Evolutionary conservation across 1,139 yeast genomes (phyloP), one percentile per base, ranked within the genome.

Genomic region (Candida tetrigidarum): DNA sequence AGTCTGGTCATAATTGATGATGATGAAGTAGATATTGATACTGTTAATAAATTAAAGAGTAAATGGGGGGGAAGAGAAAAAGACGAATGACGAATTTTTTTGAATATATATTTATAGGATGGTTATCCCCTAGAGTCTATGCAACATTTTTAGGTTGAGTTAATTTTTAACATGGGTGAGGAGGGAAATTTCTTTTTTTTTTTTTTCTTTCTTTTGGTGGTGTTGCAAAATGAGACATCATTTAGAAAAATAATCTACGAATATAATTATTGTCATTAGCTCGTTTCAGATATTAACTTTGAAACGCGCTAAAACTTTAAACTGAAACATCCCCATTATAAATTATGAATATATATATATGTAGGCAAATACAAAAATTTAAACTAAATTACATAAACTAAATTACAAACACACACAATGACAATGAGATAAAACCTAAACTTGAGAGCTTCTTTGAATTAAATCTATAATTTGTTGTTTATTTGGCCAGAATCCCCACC

Each of bases 401-500:
- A 14, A 15, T 14, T 4, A 29, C 15, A 15, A 7, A n/a, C 11
- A 27, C n/a, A n/a, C n/a, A n/a, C n/a, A n/a, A 22, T 22, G 25
- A 22, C 9, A 22, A 22, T 22, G 9, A 15, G 7, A 29, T 8
- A 32, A 32, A 32, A 15, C 20, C 37, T 34, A 34, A 34, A 18
- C 23, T 19, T 34, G 37, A 3, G 41, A 29, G 65, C 50, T 56
- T 37, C 51, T 51, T 35, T 45, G 47, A 34, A 48, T 50, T 32
- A 52, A 51, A 23, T 52, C 55, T 20, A 43, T 20, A 38, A 53
- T 49, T 37, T 50, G 57, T 32, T 52, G 50, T 25, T 36, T 52
- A 14, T 50, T 50, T 8, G 58, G 59, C 50, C 51, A 50, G 45
- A 50, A 54, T 5, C 55, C 55, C 57, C 57, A 55, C 37, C 64